phyloP scores from a whole-genome alignment of 495 filamentous ascomycete species.

The Parmelia sp. region DNA sequence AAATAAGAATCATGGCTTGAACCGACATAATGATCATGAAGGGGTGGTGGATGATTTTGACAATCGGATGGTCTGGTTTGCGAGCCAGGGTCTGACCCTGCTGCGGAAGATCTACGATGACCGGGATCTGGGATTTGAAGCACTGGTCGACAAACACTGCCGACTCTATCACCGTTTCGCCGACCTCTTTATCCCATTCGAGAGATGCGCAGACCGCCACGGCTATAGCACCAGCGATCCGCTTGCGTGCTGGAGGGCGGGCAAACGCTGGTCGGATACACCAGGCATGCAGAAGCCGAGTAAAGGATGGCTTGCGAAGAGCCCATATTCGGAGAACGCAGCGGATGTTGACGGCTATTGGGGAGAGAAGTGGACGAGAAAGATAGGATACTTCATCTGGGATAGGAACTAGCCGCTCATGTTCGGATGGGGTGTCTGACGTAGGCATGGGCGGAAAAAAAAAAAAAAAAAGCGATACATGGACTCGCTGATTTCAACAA shows the following conservation, averaged over 20 bases:
- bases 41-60: background rate
- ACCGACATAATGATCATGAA: background rate
- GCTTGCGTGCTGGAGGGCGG: background rate
- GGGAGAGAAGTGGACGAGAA: background rate
- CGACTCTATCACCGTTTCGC: background rate
- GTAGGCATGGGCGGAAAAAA: background rate
- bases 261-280: background rate
- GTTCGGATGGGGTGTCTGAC: too few relatives aligned
- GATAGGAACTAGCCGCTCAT: background rate
- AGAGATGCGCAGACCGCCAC: background rate
- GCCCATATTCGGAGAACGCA: too few relatives aligned
- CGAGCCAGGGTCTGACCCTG: background rate
- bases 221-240: background rate
- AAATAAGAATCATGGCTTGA: background rate
- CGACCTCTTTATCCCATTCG: background rate
- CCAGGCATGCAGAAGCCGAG: background rate
- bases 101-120: background rate
- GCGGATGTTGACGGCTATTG: background rate
- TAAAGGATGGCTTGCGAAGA: background rate
- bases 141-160: background rate
- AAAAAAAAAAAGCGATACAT: background rate
- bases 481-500: background rate
- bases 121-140: background rate
- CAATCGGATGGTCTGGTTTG: background rate
- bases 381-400: background rate